Percentiles rank a stretch among this genome's conserved stretches.
Conservation (phyloP, 2,329 filamentous ascomycete genomes). For the Aureobasidium sp. region DNA sequence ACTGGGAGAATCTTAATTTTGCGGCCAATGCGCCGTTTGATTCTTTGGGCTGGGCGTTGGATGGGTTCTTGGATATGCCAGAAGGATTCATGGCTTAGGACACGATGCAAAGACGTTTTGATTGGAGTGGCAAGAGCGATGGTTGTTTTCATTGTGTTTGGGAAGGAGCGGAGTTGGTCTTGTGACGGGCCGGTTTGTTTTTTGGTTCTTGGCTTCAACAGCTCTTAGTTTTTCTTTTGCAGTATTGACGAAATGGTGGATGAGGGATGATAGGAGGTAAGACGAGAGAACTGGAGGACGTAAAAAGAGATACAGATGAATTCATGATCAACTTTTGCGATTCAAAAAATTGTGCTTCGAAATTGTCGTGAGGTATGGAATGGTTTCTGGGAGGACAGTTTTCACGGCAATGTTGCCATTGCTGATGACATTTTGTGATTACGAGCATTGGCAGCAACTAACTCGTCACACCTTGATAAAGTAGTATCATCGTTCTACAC, state of each 20-base stretch:
- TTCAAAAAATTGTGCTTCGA: too few species aligned
- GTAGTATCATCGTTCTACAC: too few species aligned
- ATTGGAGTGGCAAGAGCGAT: neutral
- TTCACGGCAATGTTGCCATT: too few species aligned
- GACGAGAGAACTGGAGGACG: neutral
- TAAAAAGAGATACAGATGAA: neutral
- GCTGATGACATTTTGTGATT: too few species aligned
- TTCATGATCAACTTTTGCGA: slow-evolving; percentile 10
- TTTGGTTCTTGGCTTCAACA: neutral
- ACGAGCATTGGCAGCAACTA: too few species aligned
- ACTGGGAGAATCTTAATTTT: slow-evolving; percentile 31
- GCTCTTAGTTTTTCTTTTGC: neutral
- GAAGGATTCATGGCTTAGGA: slow-evolving; percentile 15
- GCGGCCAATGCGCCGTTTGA: slow-evolving; percentile 74
- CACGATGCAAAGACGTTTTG: neutral
- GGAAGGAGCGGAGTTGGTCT: neutral
- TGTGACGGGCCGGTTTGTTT: neutral
- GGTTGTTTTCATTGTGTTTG: neutral
- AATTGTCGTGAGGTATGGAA: too few species aligned
- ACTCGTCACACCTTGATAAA: too few species aligned
- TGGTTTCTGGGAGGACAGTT: too few species aligned
- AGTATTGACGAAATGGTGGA: neutral
- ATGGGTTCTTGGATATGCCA: slow-evolving; percentile 74
- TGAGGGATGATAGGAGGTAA: neutral
- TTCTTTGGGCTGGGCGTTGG: slow-evolving; percentile 87